phyloP scores from a whole-genome alignment of 1,139 yeast genomes.

The Petasospora rhodanensis region DNA sequence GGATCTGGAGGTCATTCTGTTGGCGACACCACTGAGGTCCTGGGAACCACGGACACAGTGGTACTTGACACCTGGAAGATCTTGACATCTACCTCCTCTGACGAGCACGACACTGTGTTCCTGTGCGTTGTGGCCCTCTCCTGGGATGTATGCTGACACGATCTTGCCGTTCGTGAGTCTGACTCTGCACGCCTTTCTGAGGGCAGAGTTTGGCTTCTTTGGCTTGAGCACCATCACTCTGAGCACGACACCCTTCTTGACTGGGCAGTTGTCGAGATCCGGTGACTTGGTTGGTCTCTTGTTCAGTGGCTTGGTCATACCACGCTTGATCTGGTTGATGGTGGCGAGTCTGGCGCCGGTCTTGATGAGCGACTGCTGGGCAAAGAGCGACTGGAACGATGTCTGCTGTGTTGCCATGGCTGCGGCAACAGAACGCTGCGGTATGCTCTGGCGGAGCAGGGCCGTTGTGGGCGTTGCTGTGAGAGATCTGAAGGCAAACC shows the following conservation, averaged over 20 bases:
- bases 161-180: constrained; percentile 86
- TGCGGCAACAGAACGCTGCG: too few species aligned
- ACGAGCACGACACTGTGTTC: constrained; percentile 96
- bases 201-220: constrained; percentile 97
- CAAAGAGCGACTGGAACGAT: constrained; percentile 17
- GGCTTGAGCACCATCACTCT: constrained; percentile 95
- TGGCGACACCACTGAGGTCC: constrained; percentile 94
- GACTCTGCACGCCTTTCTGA: constrained; percentile 95
- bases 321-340: constrained; percentile 67
- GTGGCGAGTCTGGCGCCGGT: constrained; percentile 45
- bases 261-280: constrained; percentile 75
- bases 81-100: constrained; percentile 97
- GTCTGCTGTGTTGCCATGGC: constrained; percentile 12
- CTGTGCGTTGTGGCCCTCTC: constrained; percentile 97
- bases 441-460: constrained; percentile 14
- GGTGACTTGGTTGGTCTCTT: constrained; percentile 61
- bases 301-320: constrained; percentile 55
- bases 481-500: constrained; percentile 21
- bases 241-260: constrained; percentile 89
- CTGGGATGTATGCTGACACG: constrained; percentile 92
- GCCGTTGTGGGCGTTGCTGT: constrained; percentile 14
- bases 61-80: constrained; percentile 97
- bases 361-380: constrained; percentile 14
- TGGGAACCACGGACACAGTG: constrained; percentile 90
- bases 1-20: constrained; percentile 83